Percentiles rank a stretch among this genome's conserved stretches.
Conservation (phyloP, 345 rosid species). For the Salix arbutifolia region DNA sequence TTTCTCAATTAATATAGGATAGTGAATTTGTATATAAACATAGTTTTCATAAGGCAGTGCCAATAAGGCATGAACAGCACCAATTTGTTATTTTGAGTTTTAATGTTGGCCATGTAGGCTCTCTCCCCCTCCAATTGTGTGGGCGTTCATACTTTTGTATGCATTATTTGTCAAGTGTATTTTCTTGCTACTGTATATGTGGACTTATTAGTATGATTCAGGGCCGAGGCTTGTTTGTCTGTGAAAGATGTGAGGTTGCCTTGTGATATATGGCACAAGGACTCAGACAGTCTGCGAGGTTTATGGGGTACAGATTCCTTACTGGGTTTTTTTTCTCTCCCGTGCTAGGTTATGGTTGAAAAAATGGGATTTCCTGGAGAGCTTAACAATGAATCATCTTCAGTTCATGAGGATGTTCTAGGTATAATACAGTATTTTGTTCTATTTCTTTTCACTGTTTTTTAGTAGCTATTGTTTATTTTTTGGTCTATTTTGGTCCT, state of each 20-base stretch:
- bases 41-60: too few relatives aligned
- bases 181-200: background rate
- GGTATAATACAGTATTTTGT: conserved; percentile 37
- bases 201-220: background rate
- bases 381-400: conserved; percentile 32
- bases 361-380: conserved; percentile 86
- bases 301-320: background rate
- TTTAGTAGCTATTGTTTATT: background rate
- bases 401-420: conserved; percentile 36
- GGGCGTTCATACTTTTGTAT: background rate
- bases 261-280: background rate
- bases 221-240: conserved; percentile 6
- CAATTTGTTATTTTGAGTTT: background rate
- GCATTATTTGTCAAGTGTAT: background rate
- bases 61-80: too few relatives aligned
- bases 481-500: background rate
- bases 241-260: background rate
- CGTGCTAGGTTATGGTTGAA: conserved; percentile 81
- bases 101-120: background rate
- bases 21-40: too few relatives aligned
- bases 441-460: background rate
- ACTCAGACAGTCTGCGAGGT: background rate
- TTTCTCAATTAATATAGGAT: too few relatives aligned
- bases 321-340: background rate
- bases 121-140: background rate